These are phyloP conservation scores for Dactylonectria macrodidyma DNA, from an alignment of 2,329 filamentous ascomycete genomes.

Conservation along the genomic window DNA sequence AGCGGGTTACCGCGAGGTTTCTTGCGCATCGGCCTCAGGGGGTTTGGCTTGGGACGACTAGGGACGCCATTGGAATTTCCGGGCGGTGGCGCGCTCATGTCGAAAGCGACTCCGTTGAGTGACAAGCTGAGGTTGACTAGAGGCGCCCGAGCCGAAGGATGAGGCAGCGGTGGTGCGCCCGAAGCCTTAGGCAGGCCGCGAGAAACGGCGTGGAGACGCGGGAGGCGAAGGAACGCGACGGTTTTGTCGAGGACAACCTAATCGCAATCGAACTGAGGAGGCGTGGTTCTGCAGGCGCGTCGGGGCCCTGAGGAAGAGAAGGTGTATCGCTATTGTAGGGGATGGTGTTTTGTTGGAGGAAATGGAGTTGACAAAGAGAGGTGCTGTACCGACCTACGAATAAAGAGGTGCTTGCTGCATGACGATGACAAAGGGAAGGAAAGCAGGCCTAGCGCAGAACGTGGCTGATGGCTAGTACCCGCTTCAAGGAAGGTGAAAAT, in stretches of 20 bases:
- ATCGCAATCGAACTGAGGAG: conserved; percentile 13
- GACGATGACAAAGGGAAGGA: conserved; percentile 47
- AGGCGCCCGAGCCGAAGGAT: conserved; percentile 16
- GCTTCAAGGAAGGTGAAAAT: background rate
- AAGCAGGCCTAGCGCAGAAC: conserved; percentile 16
- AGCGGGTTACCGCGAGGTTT: conserved; percentile 71
- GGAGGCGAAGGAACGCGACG: conserved; percentile 9
- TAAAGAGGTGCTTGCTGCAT: conserved; percentile 32
- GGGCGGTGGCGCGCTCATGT: conserved; percentile 62
- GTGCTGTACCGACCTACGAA: no score
- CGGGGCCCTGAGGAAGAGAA: conserved; percentile 3
- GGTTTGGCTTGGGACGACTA: conserved; percentile 52
- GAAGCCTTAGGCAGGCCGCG: conserved; percentile 11
- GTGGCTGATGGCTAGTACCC: conserved; percentile 39
- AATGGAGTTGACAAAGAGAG: conserved; percentile 10
- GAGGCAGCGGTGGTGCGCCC: conserved; percentile 34
- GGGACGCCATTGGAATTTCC: conserved; percentile 53
- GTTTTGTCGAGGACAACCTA: background rate
- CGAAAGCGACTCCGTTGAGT: conserved; percentile 30
- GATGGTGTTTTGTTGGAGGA: conserved; percentile 34
- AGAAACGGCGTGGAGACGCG: background rate
- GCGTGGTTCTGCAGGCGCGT: conserved; percentile 1
- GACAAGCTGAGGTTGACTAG: conserved; percentile 7
- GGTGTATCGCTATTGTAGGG: conserved; percentile 36
- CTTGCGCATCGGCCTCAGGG: conserved; percentile 58